Conservation (phyloP, 2,329 filamentous ascomycete species). For the Stenocarpella maydis region DNA sequence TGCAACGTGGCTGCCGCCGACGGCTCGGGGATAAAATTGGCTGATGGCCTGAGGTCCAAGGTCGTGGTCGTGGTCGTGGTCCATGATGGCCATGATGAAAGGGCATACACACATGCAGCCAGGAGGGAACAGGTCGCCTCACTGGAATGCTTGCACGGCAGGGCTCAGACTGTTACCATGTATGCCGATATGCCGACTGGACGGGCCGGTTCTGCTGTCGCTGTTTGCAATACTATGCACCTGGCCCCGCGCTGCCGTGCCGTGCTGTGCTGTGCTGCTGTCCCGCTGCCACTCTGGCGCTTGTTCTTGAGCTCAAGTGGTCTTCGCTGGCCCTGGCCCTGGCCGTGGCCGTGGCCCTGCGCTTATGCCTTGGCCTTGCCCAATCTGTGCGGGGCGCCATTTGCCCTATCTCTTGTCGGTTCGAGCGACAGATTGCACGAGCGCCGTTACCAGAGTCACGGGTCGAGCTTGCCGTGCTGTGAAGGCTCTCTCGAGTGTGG, state of each 20-base stretch:
- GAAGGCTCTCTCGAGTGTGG: constrained; percentile 10
- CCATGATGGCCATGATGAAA: constrained; percentile 16
- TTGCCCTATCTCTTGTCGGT: background rate
- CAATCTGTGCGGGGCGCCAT: background rate
- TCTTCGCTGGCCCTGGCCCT: background rate
- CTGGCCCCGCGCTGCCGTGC: too few species aligned
- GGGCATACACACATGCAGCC: constrained; percentile 23
- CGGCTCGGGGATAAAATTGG: constrained; percentile 15
- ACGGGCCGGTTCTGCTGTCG: too few species aligned
- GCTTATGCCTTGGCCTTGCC: constrained; percentile 6
- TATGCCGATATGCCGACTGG: too few species aligned
- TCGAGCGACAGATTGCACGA: constrained; percentile 21
- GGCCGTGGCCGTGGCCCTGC: background rate
- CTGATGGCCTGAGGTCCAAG: background rate
- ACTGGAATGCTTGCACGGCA: constrained; percentile 20
- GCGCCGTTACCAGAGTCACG: constrained; percentile 16
- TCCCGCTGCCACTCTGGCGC: too few species aligned
- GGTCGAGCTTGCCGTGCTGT: constrained; percentile 23
- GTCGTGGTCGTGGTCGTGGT: too few species aligned
- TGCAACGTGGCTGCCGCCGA: constrained; percentile 27
- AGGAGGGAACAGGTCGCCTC: constrained; percentile 23
- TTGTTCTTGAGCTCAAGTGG: too few species aligned
- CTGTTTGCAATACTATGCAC: too few species aligned
- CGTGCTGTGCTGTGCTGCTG: too few species aligned
- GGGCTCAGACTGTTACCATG: background rate